Base-by-base conservation (phyloP, 331 rosid genomes). In the Acacia concinna region DNA sequence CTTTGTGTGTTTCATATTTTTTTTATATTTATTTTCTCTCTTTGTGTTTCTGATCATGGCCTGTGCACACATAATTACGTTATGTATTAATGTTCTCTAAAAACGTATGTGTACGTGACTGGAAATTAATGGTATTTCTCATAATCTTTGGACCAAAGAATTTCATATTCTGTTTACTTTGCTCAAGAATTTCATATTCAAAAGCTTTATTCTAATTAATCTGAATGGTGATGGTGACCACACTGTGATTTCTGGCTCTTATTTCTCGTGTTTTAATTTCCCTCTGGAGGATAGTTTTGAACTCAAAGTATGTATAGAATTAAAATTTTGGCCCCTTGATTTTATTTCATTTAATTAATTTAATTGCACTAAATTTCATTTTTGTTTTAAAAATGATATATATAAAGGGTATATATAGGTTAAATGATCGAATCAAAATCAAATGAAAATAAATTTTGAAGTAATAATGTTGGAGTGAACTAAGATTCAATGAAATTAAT, bases 1-100 rank as follows among this genome's bases (percentile, higher is more conserved):
- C 13, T 72, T 76, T 8, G 37, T 74, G 73, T 76, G 84, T 30
- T 49, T 84, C 13, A 62, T 20, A 47, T 47, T 1, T 17, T 15
- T 47, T 44, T n/a, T n/a, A n/a, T 13, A 44, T 13, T 14, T 14
- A 12, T 14, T 44, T 3, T 44, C 0, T 44, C 20, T 44, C 20
- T n/a, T n/a, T 13, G 6, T 44, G 5, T 44, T 13, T 44, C 41
- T 6, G 41, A 38, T 38, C 41, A 38, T 38, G 11, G 2, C 11
- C 11, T 38, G 41, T 38, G 41, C 35, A 2, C 3, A 32, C 35
- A 5, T 32, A 32, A 32, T 2, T 32, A 32, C 35, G 4, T 32
- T 32, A 32, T 32, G n/a, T 32, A 13, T 13, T 14, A 13, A 44
- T 44, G 4, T 44, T 44, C 51, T 44, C 51, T 44, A 5, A 44